Conservation (phyloP, 2,329 filamentous ascomycete genomes). For the Trematosphaeria pertusa region DNA sequence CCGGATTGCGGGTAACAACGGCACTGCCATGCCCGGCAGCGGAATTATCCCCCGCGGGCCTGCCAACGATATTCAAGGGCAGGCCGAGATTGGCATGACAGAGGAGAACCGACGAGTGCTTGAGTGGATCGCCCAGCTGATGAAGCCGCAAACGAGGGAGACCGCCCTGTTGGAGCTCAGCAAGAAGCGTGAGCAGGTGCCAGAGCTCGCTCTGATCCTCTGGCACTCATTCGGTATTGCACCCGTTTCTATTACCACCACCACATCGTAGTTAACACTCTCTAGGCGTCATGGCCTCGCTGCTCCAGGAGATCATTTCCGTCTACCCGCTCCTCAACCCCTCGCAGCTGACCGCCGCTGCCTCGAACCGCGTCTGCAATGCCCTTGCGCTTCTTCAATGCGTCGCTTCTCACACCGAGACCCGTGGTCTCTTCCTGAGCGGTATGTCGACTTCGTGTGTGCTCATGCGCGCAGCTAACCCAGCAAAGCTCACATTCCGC, state of each 20-base stretch:
- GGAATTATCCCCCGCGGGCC: conserved; percentile 45
- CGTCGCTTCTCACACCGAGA: conserved; percentile 97
- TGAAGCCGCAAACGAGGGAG: conserved; percentile 87
- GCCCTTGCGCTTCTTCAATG: conserved; percentile 94
- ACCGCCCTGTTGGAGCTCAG: conserved; percentile 92
- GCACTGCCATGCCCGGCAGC: conserved; percentile 52
- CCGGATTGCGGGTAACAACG: conserved; percentile 73
- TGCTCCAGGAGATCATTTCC: conserved; percentile 98
- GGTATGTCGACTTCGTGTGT: conserved; percentile 60
- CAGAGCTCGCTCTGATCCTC: conserved; percentile 91
- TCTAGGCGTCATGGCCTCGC: conserved; percentile 93
- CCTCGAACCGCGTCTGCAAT: conserved; percentile 96
- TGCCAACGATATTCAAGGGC: conserved; percentile 47
- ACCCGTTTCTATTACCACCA: background rate
- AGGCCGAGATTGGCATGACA: conserved; percentile 63
- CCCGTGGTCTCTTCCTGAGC: conserved; percentile 88
- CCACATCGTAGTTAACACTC: conserved; percentile 22
- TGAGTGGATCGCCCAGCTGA: conserved; percentile 87
- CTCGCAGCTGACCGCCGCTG: conserved; percentile 95
- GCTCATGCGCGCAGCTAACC: conserved; percentile 19
- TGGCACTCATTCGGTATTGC: conserved; percentile 94
- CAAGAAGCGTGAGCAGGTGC: conserved; percentile 98
- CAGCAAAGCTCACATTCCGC: conserved; percentile 83
- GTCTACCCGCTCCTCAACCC: conserved; percentile 97
- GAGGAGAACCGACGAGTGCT: conserved; percentile 95